Evolutionary conservation across 1,284 basidiomycete genomes (phyloP).

Genomic region (Vanrija sp.): DNA sequence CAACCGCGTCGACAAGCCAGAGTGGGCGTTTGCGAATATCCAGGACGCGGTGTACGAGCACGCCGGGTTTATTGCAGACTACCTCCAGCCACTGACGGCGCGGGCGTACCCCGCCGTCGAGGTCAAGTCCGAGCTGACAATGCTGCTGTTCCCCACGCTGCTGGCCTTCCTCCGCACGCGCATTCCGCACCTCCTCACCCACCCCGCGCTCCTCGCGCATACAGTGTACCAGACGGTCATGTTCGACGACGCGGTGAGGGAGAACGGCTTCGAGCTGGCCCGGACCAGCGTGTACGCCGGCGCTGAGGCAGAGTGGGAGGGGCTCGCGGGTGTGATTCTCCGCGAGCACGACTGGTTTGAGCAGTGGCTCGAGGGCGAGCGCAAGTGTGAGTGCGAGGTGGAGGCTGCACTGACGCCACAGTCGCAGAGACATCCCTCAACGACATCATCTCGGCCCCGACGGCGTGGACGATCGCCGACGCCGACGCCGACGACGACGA

Average conservation of each 20-base stretch:
- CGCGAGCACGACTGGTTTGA: conserved; percentile 83
- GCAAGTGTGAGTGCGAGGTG: conserved; percentile 70
- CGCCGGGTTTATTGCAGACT: conserved; percentile 66
- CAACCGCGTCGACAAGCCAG: conserved; percentile 94
- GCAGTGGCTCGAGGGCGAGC: conserved; percentile 81
- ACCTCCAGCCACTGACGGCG: conserved; percentile 68
- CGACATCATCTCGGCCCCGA: conserved; percentile 69
- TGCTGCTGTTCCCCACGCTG: conserved; percentile 66
- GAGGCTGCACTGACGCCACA: conserved; percentile 73
- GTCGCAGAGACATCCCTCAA: conserved; percentile 58
- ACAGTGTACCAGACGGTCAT: conserved; percentile 86
- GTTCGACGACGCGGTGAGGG: conserved; percentile 78
- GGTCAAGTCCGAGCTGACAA: conserved; percentile 75
- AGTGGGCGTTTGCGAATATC: conserved; percentile 94
- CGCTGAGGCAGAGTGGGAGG: conserved; percentile 58
- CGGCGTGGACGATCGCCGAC: conserved; percentile 84
- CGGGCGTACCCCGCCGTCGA: conserved; percentile 61
- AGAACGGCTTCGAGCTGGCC: conserved; percentile 64
- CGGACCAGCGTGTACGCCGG: conserved; percentile 48
- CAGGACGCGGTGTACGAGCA: conserved; percentile 79
- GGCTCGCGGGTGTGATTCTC: conserved; percentile 74
- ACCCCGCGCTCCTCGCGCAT: conserved; percentile 84
- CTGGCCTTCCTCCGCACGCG: conserved; percentile 68
- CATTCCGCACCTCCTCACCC: conserved; percentile 67
- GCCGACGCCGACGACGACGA: conserved; percentile 57